Evolutionary conservation across 805 yeast species (phyloP).

Genomic region (Schwanniomyces sp.): DNA sequence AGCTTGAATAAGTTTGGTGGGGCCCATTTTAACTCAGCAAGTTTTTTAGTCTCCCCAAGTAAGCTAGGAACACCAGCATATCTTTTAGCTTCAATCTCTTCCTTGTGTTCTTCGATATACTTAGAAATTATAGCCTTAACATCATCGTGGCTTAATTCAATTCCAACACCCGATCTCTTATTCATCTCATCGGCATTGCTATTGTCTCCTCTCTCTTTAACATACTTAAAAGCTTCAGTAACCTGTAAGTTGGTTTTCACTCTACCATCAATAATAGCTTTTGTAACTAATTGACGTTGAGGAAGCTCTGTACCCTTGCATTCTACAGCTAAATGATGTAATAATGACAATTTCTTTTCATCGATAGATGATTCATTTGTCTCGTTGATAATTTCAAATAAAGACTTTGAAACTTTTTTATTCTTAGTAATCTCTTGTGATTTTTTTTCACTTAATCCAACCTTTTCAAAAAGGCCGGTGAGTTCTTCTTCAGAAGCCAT

Average conservation of each 20-base stretch:
- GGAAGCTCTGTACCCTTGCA: conserved; percentile 58
- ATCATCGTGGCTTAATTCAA: conserved; percentile 64
- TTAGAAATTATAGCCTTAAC: conserved; percentile 56
- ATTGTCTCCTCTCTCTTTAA: conserved; percentile 48
- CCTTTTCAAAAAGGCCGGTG: conserved; percentile 33
- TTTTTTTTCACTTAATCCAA: conserved; percentile 74
- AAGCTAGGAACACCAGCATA: conserved; percentile 77
- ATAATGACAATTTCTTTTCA: conserved; percentile 59
- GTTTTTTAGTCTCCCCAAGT: conserved; percentile 71
- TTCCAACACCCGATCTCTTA: conserved; percentile 74
- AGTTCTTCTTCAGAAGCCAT: conserved; percentile 29
- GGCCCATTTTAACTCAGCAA: conserved; percentile 88
- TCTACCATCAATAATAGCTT: conserved; percentile 63
- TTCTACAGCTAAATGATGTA: conserved; percentile 77
- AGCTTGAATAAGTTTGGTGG: conserved; percentile 85
- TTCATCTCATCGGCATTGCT: conserved; percentile 55
- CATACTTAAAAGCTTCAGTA: conserved; percentile 75
- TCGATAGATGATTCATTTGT: conserved; percentile 39
- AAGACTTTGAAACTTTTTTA: conserved; percentile 74
- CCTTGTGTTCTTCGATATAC: conserved; percentile 60
- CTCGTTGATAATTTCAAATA: conserved; percentile 59
- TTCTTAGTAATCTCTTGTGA: conserved; percentile 81
- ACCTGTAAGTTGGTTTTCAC: conserved; percentile 72
- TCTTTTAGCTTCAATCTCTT: conserved; percentile 65
- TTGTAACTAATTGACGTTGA: conserved; percentile 52